phyloP scores from a whole-genome alignment of 768 basidiomycete species.

The Galerina sulciceps region DNA sequence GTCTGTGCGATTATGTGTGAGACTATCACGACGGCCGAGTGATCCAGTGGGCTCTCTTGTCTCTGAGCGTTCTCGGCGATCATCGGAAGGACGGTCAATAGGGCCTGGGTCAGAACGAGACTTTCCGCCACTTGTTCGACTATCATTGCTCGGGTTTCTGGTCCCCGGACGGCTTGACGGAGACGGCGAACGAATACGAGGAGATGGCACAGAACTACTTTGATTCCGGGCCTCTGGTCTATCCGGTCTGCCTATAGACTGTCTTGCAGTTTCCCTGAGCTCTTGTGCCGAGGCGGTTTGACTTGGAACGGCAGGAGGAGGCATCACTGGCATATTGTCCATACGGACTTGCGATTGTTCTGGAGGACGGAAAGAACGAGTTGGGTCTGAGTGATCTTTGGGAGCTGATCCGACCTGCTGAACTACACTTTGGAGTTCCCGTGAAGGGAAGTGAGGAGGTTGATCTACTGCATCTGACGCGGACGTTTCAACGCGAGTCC shows the following conservation, averaged over 20 bases:
- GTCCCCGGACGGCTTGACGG: slow-evolving; percentile 71
- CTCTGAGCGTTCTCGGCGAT: slow-evolving; percentile 60
- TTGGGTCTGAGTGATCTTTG: slow-evolving; percentile 31
- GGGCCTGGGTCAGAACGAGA: slow-evolving; percentile 54
- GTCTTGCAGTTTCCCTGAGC: slow-evolving; percentile 79
- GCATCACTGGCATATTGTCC: slow-evolving; percentile 61
- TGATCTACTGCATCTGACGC: slow-evolving; percentile 9
- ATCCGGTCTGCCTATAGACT: slow-evolving; percentile 55
- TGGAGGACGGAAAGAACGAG: slow-evolving; percentile 37
- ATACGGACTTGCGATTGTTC: slow-evolving; percentile 45
- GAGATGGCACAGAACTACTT: slow-evolving; percentile 60
- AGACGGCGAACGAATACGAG: slow-evolving; percentile 67
- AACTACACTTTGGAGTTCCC: slow-evolving; percentile 6
- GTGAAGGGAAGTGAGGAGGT: slow-evolving; percentile 11
- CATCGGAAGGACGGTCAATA: slow-evolving; percentile 52
- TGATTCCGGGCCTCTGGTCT: slow-evolving; percentile 48
- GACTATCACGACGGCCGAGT: slow-evolving; percentile 50
- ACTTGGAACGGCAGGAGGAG: slow-evolving; percentile 78
- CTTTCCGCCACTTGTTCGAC: slow-evolving; percentile 72
- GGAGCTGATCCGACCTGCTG: slow-evolving; percentile 15
- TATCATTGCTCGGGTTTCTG: slow-evolving; percentile 71
- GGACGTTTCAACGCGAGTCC: slow-evolving; percentile 29
- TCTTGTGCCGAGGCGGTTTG: slow-evolving; percentile 81
- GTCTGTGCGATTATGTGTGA: slow-evolving; percentile 57
- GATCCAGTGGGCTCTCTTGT: slow-evolving; percentile 42